phyloP scores from a whole-genome alignment of 2,329 filamentous ascomycete genomes.

The Sporothrix inflata region DNA sequence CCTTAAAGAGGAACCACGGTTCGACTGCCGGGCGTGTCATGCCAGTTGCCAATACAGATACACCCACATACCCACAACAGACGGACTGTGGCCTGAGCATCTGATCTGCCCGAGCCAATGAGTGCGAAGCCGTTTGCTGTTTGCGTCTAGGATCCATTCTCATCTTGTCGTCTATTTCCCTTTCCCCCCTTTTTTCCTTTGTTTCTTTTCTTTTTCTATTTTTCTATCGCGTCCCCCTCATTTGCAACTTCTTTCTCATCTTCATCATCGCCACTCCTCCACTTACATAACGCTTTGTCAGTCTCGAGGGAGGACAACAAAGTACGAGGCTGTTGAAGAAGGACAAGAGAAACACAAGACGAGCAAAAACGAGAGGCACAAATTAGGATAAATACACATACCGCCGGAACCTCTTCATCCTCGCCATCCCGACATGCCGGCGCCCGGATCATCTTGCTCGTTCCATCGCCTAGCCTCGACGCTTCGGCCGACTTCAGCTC shows the following conservation, averaged over 20 bases:
- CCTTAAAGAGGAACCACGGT: neutral
- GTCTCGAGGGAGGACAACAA: neutral
- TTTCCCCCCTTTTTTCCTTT: neutral
- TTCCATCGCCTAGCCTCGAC: neutral
- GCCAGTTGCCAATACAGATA: neutral
- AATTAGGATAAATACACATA: neutral
- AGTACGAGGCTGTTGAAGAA: neutral
- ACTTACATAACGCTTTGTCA: conserved; percentile 23
- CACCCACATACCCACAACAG: neutral
- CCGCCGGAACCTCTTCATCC: too few species aligned
- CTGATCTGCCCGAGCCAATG: neutral
- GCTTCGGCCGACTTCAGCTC: neutral
- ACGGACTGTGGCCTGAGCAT: neutral
- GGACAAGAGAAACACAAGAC: neutral
- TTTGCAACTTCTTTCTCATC: neutral
- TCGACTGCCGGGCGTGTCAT: neutral
- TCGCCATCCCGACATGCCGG: neutral
- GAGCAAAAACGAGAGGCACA: neutral
- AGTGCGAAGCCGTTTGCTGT: neutral
- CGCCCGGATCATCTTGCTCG: neutral
- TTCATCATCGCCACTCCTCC: neutral
- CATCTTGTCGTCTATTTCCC: neutral
- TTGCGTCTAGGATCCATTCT: neutral
- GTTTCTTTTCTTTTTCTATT: neutral
- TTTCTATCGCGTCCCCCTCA: neutral